Conservation (phyloP, 2,329 filamentous ascomycete genomes). For the Periglandula ipomoeae region DNA sequence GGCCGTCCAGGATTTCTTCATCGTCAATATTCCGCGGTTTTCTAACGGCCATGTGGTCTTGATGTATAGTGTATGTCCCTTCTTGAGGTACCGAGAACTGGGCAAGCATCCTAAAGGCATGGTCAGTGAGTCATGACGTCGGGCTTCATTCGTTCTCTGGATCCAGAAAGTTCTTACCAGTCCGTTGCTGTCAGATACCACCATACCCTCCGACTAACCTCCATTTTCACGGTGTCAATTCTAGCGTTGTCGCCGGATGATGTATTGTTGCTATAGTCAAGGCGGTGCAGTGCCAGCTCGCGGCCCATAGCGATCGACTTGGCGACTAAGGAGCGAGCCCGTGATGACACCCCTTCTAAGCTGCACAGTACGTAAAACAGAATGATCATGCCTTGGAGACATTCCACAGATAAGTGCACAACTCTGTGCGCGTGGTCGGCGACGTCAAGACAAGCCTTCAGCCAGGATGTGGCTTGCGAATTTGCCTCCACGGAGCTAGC, state of each 20-base stretch:
- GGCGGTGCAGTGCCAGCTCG: conserved; percentile 28
- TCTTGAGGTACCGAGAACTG: conserved; percentile 26
- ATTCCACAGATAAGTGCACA: conserved; percentile 21
- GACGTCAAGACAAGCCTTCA: conserved; percentile 24
- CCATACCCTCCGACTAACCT: conserved; percentile 33
- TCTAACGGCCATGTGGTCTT: conserved; percentile 28
- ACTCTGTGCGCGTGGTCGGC: conserved; percentile 24
- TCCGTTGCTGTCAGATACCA: conserved; percentile 34
- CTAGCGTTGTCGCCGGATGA: conserved; percentile 14
- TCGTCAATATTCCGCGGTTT: conserved; percentile 30
- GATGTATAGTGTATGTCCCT: conserved; percentile 27
- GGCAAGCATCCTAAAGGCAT: conserved; percentile 23
- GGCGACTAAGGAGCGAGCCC: conserved; percentile 22
- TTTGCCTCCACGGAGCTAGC: conserved; percentile 18
- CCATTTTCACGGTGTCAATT: conserved; percentile 18
- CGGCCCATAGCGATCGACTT: conserved; percentile 20
- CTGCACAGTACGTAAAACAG: conserved; percentile 29
- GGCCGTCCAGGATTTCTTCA: conserved; percentile 22
- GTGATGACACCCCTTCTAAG: conserved; percentile 25
- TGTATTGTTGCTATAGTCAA: conserved; percentile 23
- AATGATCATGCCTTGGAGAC: conserved; percentile 27
- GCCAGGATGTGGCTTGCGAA: conserved; percentile 22
- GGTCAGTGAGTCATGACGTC: neutral
- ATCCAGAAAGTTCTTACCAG: conserved; percentile 23
- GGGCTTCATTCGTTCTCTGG: neutral